Evolutionary conservation across 805 yeast species (phyloP).

Genomic region (Metschnikowia picachoensis): DNA sequence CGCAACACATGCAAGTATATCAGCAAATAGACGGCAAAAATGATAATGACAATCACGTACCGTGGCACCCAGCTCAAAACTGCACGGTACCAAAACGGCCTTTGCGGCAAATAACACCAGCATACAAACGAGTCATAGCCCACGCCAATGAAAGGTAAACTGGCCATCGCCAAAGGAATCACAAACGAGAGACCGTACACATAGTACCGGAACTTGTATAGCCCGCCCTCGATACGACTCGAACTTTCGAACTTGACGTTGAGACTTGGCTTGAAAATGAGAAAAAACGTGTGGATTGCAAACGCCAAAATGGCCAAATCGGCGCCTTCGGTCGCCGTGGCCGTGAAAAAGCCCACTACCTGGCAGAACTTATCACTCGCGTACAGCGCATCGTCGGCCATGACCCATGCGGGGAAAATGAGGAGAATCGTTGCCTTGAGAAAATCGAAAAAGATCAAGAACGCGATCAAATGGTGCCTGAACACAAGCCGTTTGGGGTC

Average conservation of each 20-base stretch:
- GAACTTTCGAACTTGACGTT: constrained; percentile 40
- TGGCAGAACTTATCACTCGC: constrained; percentile 51
- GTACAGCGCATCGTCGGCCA: constrained; percentile 41
- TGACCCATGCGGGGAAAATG: constrained; percentile 62
- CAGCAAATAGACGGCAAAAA: constrained; percentile 60
- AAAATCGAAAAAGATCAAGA: constrained; percentile 68
- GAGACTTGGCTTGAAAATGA: constrained; percentile 61
- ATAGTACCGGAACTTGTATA: constrained; percentile 52
- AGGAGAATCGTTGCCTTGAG: constrained; percentile 66
- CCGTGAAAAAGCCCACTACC: constrained; percentile 77
- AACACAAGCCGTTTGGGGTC: constrained; percentile 62
- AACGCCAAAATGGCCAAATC: constrained; percentile 79
- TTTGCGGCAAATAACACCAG: constrained; percentile 76
- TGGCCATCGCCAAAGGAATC: constrained; percentile 64
- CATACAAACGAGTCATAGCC: constrained; percentile 57
- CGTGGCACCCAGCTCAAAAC: constrained; percentile 82
- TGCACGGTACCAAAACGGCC: constrained; percentile 69
- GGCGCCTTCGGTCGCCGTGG: constrained; percentile 77
- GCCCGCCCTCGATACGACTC: constrained; percentile 61
- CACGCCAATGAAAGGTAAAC: constrained; percentile 66
- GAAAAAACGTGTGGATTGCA: constrained; percentile 75
- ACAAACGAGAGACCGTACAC: constrained; percentile 58
- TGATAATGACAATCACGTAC: constrained; percentile 58
- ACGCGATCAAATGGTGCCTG: constrained; percentile 66
- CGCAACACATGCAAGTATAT: constrained; percentile 69